Percentiles rank a stretch among this genome's conserved stretches.
These are phyloP conservation scores for Aphanocladium album DNA, from an alignment of 2,329 filamentous ascomycete genomes.

Conservation along the genomic window DNA sequence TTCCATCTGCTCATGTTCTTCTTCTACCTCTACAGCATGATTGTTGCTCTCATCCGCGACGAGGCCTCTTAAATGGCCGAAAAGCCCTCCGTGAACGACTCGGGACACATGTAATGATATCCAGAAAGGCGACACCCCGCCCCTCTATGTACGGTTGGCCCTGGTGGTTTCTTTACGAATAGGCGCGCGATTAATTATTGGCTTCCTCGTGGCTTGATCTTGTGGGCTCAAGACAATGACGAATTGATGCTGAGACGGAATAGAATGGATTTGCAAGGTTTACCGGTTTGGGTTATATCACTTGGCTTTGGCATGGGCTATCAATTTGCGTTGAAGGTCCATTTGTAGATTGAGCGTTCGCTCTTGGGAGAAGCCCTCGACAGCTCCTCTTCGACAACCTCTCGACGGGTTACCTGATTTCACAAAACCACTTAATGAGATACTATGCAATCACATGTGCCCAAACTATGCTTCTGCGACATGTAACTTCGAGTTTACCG, in stretches of 20 bases:
- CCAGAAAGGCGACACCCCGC: constrained; percentile 2
- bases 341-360: constrained; percentile 18
- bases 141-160: constrained; percentile 6
- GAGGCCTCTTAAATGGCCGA: constrained; percentile 66
- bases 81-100: not conserved
- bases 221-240: constrained; percentile 9
- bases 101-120: constrained; percentile 13
- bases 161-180: constrained; percentile 3
- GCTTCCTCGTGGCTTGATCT: not conserved
- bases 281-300: constrained; percentile 23
- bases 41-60: constrained; percentile 92
- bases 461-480: not conserved
- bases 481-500: no score
- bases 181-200: constrained; percentile 11
- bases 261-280: constrained; percentile 21
- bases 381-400: not conserved
- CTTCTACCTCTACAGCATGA: constrained; percentile 99
- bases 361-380: constrained; percentile 10
- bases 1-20: constrained; percentile 99
- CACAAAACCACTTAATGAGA: constrained; percentile 5
- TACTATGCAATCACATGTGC: not conserved
- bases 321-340: constrained; percentile 25
- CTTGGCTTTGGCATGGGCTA: constrained; percentile 21
- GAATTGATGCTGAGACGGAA: constrained; percentile 15
- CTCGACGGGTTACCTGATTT: not conserved